Evolutionary conservation across 192 early-diverging fungal species (phyloP).

Genomic region (Chytriomyces sp.): DNA sequence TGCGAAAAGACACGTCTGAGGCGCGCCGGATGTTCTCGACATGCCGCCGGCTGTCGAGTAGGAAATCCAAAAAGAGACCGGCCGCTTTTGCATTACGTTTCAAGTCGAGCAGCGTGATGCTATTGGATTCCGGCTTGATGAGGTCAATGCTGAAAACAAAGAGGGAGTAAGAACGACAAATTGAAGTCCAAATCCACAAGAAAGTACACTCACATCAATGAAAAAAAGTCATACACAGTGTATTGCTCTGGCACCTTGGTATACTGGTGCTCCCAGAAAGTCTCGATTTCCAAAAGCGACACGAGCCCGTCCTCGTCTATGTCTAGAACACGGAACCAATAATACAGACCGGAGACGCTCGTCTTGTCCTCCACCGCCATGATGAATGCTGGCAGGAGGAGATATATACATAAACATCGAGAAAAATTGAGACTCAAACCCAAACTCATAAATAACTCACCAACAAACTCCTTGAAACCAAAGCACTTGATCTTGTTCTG

Average conservation of each 20-base stretch:
- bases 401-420: neutral
- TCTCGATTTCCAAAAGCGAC: conserved; percentile 75
- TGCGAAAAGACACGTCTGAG: conserved; percentile 23
- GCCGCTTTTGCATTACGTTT: conserved; percentile 38
- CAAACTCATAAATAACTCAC: conserved; percentile 28
- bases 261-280: conserved; percentile 82
- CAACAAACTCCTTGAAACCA: conserved; percentile 80
- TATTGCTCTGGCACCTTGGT: conserved; percentile 39
- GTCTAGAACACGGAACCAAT: conserved; percentile 91
- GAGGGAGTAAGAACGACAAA: neutral
- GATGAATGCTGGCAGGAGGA: conserved; percentile 60
- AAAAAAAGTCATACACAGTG: conserved; percentile 52
- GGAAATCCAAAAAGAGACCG: conserved; percentile 47
- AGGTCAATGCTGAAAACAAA: conserved; percentile 41
- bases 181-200: neutral
- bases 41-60: conserved; percentile 49
- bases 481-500: conserved; percentile 40
- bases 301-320: conserved; percentile 83
- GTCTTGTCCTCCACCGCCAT: conserved; percentile 79
- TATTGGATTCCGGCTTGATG: conserved; percentile 27
- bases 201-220: conserved; percentile 33
- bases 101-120: conserved; percentile 47
- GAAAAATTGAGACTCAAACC: neutral
- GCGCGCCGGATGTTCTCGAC: conserved; percentile 42
- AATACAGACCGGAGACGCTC: conserved; percentile 60